Evolutionary conservation across 352 stramenopile species (phyloP), one percentile per base, ranked within the genome.

Genomic region (Blastocystis hominis): DNA sequence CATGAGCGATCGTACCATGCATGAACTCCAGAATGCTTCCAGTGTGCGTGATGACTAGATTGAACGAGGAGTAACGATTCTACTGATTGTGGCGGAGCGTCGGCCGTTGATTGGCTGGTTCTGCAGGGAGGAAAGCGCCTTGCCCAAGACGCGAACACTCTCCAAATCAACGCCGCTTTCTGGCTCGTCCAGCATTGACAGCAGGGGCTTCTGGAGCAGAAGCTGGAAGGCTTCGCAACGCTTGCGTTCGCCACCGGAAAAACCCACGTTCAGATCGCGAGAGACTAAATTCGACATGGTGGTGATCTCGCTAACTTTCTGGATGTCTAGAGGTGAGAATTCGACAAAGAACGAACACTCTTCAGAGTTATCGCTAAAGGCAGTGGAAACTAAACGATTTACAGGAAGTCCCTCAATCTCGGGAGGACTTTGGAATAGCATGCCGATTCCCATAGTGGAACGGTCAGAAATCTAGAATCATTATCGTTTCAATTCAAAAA

Each of bases 201-300:
- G 55, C 4, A 87, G 38, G 10, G 77, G 77, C 53, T 77, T 56
- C 66, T 87, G 77, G 44, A 87, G 77, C 17, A 87, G 46, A 44
- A 87, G 47, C 50, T 87, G 77, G 56, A 87, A 87, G 47, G 66
- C 77, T 50, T 87, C 77, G 55, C 62, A 87, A 64, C 77, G 77
- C 66, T 87, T 87, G 34, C 77, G 47, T 47, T 87, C 77, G 24
- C 77, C 77, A 0, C 77, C 77, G 20, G 77, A 87, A 46, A 87
- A 87, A 24, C 77, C 77, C n/a, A 87, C 77, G 36, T 87, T 87
- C 34, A 87, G 47, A 62, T 87, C 77, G 42, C 77, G 62, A 34
- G 68, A 40, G 20, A 72, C 9, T 20, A 66, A 75, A 55, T 63
- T 34, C n/a, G 61, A 46, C 77, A 87, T 87, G n/a, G 77, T 68